These are phyloP conservation scores for Dioscorea alata DNA, from an alignment of 106 monocot species.

Conservation along the genomic window DNA sequence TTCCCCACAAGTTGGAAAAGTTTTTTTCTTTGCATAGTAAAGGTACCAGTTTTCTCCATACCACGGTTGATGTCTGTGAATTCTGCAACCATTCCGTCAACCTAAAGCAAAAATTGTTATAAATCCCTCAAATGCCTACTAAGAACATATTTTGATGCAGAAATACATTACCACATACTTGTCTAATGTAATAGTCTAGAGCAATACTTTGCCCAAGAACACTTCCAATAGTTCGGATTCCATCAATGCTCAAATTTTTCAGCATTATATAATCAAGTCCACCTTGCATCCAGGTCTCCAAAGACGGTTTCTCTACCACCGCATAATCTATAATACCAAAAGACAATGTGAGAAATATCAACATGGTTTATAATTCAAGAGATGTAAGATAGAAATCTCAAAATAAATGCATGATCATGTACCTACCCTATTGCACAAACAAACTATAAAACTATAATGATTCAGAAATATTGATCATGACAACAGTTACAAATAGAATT, in stretches of 20 bases:
- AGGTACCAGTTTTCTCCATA: slow-evolving; percentile 86
- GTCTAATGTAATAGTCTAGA: slow-evolving; percentile 70
- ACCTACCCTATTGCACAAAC: no score
- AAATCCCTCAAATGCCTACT: not conserved
- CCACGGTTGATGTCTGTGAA: slow-evolving; percentile 79
- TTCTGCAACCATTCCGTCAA: slow-evolving; percentile 88
- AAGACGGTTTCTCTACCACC: slow-evolving; percentile 65
- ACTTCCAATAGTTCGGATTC: slow-evolving; percentile 82
- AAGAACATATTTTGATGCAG: not conserved
- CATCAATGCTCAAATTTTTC: slow-evolving; percentile 68
- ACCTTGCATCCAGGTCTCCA: slow-evolving; percentile 89
- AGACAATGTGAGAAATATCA: not conserved
- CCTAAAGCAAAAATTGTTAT: slow-evolving; percentile 19
- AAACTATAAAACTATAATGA: no score
- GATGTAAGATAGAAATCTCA: no score
- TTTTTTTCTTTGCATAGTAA: slow-evolving; percentile 83
- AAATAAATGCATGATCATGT: no score
- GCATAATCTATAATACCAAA: slow-evolving; percentile 51
- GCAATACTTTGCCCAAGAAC: slow-evolving; percentile 88
- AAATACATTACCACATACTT: slow-evolving; percentile 33
- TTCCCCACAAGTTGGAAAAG: slow-evolving; percentile 83
- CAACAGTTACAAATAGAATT: no score
- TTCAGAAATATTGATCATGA: no score
- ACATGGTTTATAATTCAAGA: no score
- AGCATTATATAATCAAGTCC: slow-evolving; percentile 75